A percentile compares a stretch with the other conserved stretches of the same genome.
Conservation (phyloP, 1,284 basidiomycete species). For the Stereum hirsutum region DNA sequence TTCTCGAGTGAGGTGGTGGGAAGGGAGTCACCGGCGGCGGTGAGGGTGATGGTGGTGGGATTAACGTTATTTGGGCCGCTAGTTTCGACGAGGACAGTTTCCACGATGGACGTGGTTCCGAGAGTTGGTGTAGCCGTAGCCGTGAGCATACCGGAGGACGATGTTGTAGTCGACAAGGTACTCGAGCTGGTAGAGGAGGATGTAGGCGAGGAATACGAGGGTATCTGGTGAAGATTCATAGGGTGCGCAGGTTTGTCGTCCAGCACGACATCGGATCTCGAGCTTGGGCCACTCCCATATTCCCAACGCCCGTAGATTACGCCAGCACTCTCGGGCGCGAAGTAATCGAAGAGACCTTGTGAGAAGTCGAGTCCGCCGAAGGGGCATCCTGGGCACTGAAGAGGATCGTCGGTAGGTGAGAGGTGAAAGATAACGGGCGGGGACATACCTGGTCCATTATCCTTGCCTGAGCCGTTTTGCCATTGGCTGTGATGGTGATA, state of each 20-base stretch:
- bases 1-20: conserved; percentile 1
- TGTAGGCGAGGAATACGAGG: background rate
- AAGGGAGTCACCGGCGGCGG: background rate
- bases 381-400: conserved; percentile 64
- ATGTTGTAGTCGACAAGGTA: too few species aligned
- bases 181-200: background rate
- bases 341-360: conserved; percentile 59
- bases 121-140: too few species aligned
- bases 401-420: background rate
- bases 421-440: background rate
- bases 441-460: conserved; percentile 57
- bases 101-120: too few species aligned
- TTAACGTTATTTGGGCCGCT: too few species aligned
- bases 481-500: conserved; percentile 58
- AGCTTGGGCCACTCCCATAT: too few species aligned
- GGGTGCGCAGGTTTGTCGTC: background rate
- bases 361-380: conserved; percentile 75
- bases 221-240: too few species aligned
- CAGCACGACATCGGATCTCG: too few species aligned
- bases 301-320: conserved; percentile 53
- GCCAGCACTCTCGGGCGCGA: conserved; percentile 38
- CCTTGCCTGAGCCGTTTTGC: conserved; percentile 50
- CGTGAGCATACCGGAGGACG: too few species aligned
- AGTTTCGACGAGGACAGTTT: too few species aligned
- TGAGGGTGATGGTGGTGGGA: background rate